Base-by-base conservation (phyloP, 371 early-diverging fungal genomes). In the Entomophthora muscae region DNA sequence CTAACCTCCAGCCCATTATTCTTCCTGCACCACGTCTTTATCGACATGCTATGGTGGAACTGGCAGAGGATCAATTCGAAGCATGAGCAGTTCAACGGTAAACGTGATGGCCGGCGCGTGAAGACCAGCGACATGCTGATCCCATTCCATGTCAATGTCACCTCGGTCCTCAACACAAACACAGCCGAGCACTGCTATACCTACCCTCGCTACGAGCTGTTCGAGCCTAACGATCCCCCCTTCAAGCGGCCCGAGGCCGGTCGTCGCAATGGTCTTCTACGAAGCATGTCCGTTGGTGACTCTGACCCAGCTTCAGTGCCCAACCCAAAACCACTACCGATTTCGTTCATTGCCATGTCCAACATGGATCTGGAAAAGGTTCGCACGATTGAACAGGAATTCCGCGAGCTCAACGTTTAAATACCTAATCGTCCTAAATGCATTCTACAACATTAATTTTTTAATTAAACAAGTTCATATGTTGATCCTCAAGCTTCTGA, bases 11-110 rank as follows among this genome's bases (percentile, higher is more conserved):
- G n/a, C 66, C 81, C 80, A 22, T 60, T 82, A 13, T 83, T 83
- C 66, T 81, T 61, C 57, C 65, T 82, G 57, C 82, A 82, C 64
- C 84, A 83, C 66, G 58, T 66, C 62, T 77, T 75, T 64, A 65
- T 80, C 24, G 84, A 83, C 68, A 72, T n/a, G n/a, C n/a, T n/a
- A n/a, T n/a, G n/a, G n/a, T n/a, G n/a, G n/a, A n/a, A n/a, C n/a
- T n/a, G n/a, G 73, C 29, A 53, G 71, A 30, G 5, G 42, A 22
- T n/a, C 60, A 7, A 32, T 17, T 32, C n/a, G 31, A 21, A 51
- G 24, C 24, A 59, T 5, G 17, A 59, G 21, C 24, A 3, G 29
- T 59, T 33, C 42, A 32, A 21, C 24, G 60, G 60, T 59, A 57
- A 22, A 57, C 30, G 13, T 23, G n/a, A n/a, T n/a, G 21, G 32